A percentile compares a stretch with the other conserved stretches of the same genome.
Evolutionary conservation across 805 yeast species (phyloP).

Genomic region (Candida tibetensis): DNA sequence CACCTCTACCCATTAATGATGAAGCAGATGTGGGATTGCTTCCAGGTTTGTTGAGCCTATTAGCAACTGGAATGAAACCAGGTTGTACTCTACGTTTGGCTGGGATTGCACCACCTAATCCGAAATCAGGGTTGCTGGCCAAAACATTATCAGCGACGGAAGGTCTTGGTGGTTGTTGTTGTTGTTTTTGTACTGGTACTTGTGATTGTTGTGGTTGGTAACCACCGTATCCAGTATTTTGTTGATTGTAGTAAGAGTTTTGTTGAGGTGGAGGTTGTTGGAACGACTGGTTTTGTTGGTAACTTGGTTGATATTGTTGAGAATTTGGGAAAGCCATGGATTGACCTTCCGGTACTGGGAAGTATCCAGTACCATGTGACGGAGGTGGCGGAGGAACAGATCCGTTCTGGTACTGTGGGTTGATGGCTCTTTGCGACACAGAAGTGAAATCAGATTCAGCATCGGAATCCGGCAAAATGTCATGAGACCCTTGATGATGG

Average conservation of each 20-base stretch:
- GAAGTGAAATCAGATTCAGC: conserved; percentile 69
- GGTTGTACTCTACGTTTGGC: conserved; percentile 19
- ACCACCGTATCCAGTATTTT: conserved; percentile 9
- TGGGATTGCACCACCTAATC: conserved; percentile 12
- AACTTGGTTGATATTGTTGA: conserved; percentile 8
- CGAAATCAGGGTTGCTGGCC: conserved; percentile 41
- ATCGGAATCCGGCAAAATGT: conserved; percentile 28
- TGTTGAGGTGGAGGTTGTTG: conserved; percentile 12
- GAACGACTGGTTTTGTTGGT: conserved; percentile 13
- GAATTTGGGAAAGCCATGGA: conserved; percentile 8
- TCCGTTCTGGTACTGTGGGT: conserved; percentile 45
- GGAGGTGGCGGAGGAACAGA: conserved; percentile 13
- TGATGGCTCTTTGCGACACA: conserved; percentile 73
- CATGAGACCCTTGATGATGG: conserved; percentile 7
- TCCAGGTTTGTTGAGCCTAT: conserved; percentile 9
- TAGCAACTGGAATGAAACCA: conserved; percentile 22
- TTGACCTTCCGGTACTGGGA: conserved; percentile 7
- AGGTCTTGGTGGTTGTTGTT: conserved; percentile 8
- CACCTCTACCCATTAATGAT: conserved; percentile 16
- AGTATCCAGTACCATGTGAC: conserved; percentile 5
- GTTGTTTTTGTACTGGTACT: conserved; percentile 6
- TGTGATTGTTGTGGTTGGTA: conserved; percentile 12
- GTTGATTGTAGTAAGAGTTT: conserved; percentile 9
- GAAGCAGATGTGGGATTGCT: conserved; percentile 10
- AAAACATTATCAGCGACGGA: conserved; percentile 36